Evolutionary conservation across 768 basidiomycete species (phyloP).

Genomic region (Russula abietina): DNA sequence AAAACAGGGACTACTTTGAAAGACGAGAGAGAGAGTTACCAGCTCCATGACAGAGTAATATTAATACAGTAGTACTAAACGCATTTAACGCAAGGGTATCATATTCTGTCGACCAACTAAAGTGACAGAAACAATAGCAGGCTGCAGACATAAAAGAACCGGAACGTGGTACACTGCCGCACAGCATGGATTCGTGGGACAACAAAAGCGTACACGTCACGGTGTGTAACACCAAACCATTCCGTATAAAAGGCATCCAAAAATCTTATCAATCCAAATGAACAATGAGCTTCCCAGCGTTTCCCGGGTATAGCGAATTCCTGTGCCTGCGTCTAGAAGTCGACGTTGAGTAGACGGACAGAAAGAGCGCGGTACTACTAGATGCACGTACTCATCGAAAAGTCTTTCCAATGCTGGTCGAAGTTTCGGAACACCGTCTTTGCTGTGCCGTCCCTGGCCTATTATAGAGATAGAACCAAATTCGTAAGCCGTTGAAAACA

Average conservation of each 20-base stretch:
- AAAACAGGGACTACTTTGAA: no score
- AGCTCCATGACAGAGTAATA: no score
- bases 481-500: neutral
- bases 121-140: neutral
- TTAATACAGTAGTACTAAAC: no score
- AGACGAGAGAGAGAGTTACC: no score
- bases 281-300: constrained; percentile 12
- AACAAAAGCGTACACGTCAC: neutral
- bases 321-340: neutral
- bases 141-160: neutral
- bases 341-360: neutral
- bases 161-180: neutral
- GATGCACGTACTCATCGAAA: constrained; percentile 10
- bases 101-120: neutral
- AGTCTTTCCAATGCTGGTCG: constrained; percentile 8
- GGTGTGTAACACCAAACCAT: no score
- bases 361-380: neutral
- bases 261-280: neutral
- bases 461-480: neutral
- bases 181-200: neutral
- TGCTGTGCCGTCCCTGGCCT: constrained; percentile 6
- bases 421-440: constrained; percentile 2
- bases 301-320: neutral
- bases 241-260: neutral
- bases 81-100: no score